A percentile compares a stretch with the other conserved stretches of the same genome.
Evolutionary conservation across 495 filamentous ascomycete genomes (phyloP).

Genomic region (Evernia prunastri): DNA sequence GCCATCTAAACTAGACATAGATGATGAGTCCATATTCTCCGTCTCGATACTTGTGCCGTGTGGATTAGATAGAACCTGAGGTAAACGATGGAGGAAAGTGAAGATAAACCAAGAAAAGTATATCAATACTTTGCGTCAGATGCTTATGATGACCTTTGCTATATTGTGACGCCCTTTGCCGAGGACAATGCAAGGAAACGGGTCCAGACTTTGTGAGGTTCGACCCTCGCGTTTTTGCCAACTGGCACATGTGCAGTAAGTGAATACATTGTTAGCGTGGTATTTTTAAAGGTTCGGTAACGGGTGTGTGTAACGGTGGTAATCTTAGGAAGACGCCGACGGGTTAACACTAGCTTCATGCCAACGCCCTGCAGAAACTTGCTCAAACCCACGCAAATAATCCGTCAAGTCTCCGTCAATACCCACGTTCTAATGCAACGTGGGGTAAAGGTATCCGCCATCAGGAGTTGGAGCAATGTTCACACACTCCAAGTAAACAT

Average conservation of each 20-base stretch:
- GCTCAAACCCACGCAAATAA: conserved; percentile 7
- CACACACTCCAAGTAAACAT: neutral
- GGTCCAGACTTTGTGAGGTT: too few species aligned
- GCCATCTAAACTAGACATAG: neutral
- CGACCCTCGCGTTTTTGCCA: neutral
- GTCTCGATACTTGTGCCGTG: neutral
- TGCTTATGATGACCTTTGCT: neutral
- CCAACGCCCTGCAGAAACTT: neutral
- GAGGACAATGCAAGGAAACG: neutral
- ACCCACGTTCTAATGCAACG: neutral
- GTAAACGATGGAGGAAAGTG: neutral
- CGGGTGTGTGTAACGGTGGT: neutral
- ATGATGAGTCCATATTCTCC: conserved; percentile 8
- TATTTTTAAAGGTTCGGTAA: neutral
- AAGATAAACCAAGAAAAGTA: neutral
- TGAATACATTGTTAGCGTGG: neutral
- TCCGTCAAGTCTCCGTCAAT: neutral
- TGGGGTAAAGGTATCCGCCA: too few species aligned
- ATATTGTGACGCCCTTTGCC: neutral
- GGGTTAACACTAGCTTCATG: neutral
- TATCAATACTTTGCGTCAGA: neutral
- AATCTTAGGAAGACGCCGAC: neutral
- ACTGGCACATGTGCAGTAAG: neutral
- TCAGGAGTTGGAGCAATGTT: too few species aligned
- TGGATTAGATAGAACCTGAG: neutral